phyloP scores from a whole-genome alignment of 257 asterid species.

The Gynochthodes officinalis region DNA sequence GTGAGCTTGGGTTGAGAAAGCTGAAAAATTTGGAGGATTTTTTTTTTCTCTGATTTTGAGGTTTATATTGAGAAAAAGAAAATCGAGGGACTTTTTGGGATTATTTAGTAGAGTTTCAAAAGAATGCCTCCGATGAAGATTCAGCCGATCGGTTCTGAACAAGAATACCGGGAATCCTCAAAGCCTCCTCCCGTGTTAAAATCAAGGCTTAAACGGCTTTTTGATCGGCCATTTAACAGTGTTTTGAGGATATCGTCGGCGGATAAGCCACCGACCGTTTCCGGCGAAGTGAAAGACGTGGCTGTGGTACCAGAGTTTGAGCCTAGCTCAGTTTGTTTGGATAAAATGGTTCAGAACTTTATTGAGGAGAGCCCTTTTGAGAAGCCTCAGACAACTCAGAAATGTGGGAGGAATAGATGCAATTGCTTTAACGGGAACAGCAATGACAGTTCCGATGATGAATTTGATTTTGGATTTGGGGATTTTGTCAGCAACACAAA shows the following conservation, averaged over 20 bases:
- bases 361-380: slow-evolving; percentile 64
- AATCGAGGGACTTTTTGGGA: background rate
- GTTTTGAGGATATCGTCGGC: slow-evolving; percentile 56
- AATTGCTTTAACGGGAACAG: slow-evolving; percentile 85
- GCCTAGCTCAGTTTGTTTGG: slow-evolving; percentile 88
- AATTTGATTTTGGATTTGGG: slow-evolving; percentile 56
- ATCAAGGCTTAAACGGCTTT: slow-evolving; percentile 75
- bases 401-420: slow-evolving; percentile 72
- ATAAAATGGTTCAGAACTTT: slow-evolving; percentile 80
- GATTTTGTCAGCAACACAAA: slow-evolving; percentile 44
- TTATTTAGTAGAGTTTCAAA: background rate
- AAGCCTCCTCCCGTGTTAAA: slow-evolving; percentile 53
- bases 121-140: slow-evolving; percentile 70
- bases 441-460: slow-evolving; percentile 91
- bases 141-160: slow-evolving; percentile 67
- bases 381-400: slow-evolving; percentile 46
- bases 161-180: slow-evolving; percentile 27
- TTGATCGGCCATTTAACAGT: slow-evolving; percentile 82
- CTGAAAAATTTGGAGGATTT: background rate
- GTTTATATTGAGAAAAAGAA: background rate
- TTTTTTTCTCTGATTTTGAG: background rate
- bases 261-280: slow-evolving; percentile 27
- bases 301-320: slow-evolving; percentile 50
- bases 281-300: slow-evolving; percentile 35
- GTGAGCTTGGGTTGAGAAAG: slow-evolving; percentile 1